Evolutionary conservation across 169 alveolate species (phyloP).

Genomic region (Toxoplasma gondii): DNA sequence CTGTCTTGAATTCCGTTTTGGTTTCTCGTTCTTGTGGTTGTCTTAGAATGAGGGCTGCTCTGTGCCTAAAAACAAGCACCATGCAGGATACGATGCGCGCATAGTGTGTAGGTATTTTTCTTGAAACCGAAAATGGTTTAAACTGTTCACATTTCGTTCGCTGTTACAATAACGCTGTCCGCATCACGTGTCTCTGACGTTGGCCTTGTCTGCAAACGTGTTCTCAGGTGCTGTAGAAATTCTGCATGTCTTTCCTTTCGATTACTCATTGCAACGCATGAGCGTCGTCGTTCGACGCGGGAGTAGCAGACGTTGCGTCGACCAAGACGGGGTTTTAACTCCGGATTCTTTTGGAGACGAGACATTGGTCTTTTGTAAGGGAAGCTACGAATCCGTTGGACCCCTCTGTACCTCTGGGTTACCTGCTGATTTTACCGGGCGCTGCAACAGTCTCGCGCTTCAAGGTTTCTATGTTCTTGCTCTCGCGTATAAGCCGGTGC

Average conservation of each 20-base stretch:
- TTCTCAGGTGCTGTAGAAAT: constrained; percentile 5
- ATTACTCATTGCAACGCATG: constrained; percentile 29
- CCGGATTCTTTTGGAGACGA: background rate
- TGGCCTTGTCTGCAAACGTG: no score
- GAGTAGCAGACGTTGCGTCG: background rate
- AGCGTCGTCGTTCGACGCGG: background rate
- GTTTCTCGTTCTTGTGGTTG: no score
- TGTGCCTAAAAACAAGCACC: no score
- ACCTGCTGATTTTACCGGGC: background rate
- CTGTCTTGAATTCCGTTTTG: no score
- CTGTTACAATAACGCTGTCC: no score
- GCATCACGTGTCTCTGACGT: no score
- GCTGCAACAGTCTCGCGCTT: background rate
- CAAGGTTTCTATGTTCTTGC: constrained; percentile 29
- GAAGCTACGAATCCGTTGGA: constrained; percentile 24
- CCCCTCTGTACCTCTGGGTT: constrained; percentile 4
- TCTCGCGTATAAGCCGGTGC: background rate
- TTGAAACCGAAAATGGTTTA: no score
- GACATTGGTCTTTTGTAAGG: constrained; percentile 1
- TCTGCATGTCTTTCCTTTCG: constrained; percentile 22
- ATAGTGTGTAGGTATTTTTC: no score
- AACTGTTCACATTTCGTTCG: no score
- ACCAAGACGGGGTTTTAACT: background rate
- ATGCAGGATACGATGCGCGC: no score
- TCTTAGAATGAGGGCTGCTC: no score